Base-by-base conservation (phyloP, 2,329 filamentous ascomycete genomes). In the Helminthosporium solani region DNA sequence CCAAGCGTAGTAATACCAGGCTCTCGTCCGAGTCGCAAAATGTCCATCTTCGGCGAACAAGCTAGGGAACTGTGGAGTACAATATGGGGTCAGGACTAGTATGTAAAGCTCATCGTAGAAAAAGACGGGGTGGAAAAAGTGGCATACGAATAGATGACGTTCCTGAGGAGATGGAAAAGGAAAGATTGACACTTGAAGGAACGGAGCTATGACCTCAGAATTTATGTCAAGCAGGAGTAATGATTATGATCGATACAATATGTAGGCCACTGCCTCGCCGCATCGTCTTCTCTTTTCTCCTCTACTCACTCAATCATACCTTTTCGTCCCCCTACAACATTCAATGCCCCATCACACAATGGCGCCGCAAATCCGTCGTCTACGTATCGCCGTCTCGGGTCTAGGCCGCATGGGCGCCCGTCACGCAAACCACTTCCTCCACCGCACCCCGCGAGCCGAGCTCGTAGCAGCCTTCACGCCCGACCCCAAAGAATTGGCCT, bases 331-430 rank as follows among this genome's bases (percentile, higher is more conserved):
- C 9, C 33, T 6, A 11, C 12, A 7, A 27, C 12, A 14, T 21
- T 14, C 15, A 35, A 27, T 7, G 47, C n/a, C n/a, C n/a, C n/a
- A n/a, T n/a, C n/a, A n/a, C n/a, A 55, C 48, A 56, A 71, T 71
- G 67, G 43, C 56, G 33, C 56, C 63, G 19, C 57, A 58, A 9
- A 44, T 64, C 25, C 70, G 68, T 48, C 72, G 71, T 59, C 72
- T 76, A 44, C 63, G 71, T 49, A 61, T 77, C 40, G 74, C 71
- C 50, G 67, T 74, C 47, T 71, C 70, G 40, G 75, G 75, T 53
- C 72, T 77, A 18, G 75, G 75, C 53, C 74, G 74, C 55, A 78
- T 78, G 75, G 75, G 75, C 36, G 71, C 73, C 47, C 70, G 74
- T 25, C 74, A 77, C 54, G 75, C 74, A n/a, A 62, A 72, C 46